Evolutionary conservation across 495 filamentous ascomycete genomes (phyloP).

Genomic region (Neurospora terricola): DNA sequence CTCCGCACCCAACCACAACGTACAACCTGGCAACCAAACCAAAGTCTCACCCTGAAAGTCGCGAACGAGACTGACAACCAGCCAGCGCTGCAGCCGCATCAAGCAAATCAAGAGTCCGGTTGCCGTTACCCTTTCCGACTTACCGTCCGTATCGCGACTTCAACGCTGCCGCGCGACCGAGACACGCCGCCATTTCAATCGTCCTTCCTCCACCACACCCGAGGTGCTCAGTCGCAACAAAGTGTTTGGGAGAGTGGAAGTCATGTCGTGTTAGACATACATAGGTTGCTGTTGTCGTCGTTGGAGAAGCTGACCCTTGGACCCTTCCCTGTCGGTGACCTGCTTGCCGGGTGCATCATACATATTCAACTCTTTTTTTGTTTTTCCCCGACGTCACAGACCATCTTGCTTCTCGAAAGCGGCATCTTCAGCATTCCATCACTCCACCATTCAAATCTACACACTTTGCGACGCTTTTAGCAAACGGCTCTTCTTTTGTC

Average conservation of each 20-base stretch:
- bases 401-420: not conserved
- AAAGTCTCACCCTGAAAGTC: not conserved
- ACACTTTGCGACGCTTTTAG: slow-evolving; percentile 7
- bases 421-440: not conserved
- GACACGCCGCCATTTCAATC: not conserved
- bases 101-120: not conserved
- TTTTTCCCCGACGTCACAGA: slow-evolving; percentile 4
- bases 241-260: not conserved
- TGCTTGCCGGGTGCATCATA: not conserved
- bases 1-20: slow-evolving; percentile 24
- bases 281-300: not conserved
- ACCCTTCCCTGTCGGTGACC: not conserved
- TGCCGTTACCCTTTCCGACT: not conserved
- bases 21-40: not conserved
- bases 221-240: not conserved
- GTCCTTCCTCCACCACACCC: not conserved
- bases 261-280: not conserved
- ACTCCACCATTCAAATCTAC: not conserved
- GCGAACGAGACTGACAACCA: not conserved
- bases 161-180: not conserved
- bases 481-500: slow-evolving; percentile 1
- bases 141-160: not conserved
- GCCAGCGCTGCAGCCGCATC: not conserved
- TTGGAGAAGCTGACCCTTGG: not conserved
- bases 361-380: not conserved